Base-by-base conservation (phyloP, 108 stramenopile species). In the Cylindrotheca closterium region DNA sequence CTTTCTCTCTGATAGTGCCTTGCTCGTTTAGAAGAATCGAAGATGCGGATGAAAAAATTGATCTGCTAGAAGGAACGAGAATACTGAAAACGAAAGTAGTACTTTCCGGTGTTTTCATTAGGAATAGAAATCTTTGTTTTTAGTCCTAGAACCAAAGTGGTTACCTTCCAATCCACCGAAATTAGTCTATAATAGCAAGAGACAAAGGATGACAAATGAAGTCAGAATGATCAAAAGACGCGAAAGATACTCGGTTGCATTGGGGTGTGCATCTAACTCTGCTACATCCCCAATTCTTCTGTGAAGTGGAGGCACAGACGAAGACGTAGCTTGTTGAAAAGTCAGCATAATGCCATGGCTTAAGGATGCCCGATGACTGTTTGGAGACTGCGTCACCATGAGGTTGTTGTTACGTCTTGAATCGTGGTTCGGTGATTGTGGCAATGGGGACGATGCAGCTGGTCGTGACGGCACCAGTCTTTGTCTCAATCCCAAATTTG, bases 131-230 rank as follows among this genome's bases (percentile, higher is more conserved):
- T n/a, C n/a, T n/a, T n/a, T n/a, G n/a, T n/a, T n/a, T n/a, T n/a
- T n/a, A n/a, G n/a, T n/a, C n/a, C n/a, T n/a, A n/a, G n/a, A n/a
- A n/a, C n/a, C n/a, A n/a, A n/a, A n/a, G n/a, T n/a, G n/a, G n/a
- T n/a, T n/a, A n/a, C n/a, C n/a, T n/a, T n/a, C n/a, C n/a, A n/a
- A n/a, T n/a, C n/a, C n/a, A n/a, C n/a, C n/a, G n/a, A n/a, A n/a
- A n/a, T n/a, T n/a, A n/a, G n/a, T 45, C 81, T 71, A 93, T 55
- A 93, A 82, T 23, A 85, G 23, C 17, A 93, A 32, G 18, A 93
- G 73, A 60, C 92, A 92, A 5, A 89, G 34, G 10, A 91, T 58
- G n/a, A 90, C 87, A 79, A 88, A 90, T 8, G 81, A 83, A 0
- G 85, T 83, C 3, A 93, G 65, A 66, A 85, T 73, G 30, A 88